Percentiles rank a stretch among this genome's conserved stretches.
Conservation (phyloP, 805 yeast genomes). For the Wickerhamiella kurtzmanii region DNA sequence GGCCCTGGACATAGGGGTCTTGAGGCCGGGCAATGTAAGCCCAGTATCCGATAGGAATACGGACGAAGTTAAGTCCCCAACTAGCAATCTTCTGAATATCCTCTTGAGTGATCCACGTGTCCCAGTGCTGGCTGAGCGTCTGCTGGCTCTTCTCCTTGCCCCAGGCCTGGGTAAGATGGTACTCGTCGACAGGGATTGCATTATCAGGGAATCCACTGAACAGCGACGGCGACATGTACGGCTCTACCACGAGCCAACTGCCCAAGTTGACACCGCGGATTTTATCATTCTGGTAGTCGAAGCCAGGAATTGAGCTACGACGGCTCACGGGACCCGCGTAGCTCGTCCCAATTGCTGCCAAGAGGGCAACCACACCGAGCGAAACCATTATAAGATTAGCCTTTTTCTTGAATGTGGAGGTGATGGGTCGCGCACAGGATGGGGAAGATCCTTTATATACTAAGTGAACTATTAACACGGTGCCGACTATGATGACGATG, state of each 20-base stretch:
- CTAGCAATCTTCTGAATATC: slow-evolving; percentile 48
- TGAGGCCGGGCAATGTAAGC: slow-evolving; percentile 48
- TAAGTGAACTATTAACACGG: too few relatives aligned
- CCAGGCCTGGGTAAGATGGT: slow-evolving; percentile 44
- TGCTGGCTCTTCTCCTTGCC: slow-evolving; percentile 46
- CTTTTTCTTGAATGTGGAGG: too few relatives aligned
- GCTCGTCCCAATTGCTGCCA: slow-evolving; percentile 3
- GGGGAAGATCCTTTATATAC: too few relatives aligned
- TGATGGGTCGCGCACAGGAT: too few relatives aligned
- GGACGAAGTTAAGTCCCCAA: slow-evolving; percentile 50
- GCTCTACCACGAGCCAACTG: slow-evolving; percentile 83
- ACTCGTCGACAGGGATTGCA: slow-evolving; percentile 68
- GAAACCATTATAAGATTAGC: too few relatives aligned
- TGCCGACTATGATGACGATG: too few relatives aligned
- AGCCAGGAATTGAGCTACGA: slow-evolving; percentile 14
- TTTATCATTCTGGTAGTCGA: slow-evolving; percentile 22
- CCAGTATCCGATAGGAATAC: slow-evolving; percentile 95
- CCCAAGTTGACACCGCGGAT: slow-evolving; percentile 57
- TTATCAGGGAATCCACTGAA: slow-evolving; percentile 12
- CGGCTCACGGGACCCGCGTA: slow-evolving; percentile 32
- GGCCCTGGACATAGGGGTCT: slow-evolving; percentile 86
- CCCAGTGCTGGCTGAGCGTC: slow-evolving; percentile 60
- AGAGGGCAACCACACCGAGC: background rate
- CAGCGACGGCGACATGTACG: slow-evolving; percentile 70
- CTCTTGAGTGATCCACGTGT: slow-evolving; percentile 54